A percentile compares a stretch with the other conserved stretches of the same genome.
Evolutionary conservation across 2,329 filamentous ascomycete genomes (phyloP).

Genomic region (Davidsoniella australis): DNA sequence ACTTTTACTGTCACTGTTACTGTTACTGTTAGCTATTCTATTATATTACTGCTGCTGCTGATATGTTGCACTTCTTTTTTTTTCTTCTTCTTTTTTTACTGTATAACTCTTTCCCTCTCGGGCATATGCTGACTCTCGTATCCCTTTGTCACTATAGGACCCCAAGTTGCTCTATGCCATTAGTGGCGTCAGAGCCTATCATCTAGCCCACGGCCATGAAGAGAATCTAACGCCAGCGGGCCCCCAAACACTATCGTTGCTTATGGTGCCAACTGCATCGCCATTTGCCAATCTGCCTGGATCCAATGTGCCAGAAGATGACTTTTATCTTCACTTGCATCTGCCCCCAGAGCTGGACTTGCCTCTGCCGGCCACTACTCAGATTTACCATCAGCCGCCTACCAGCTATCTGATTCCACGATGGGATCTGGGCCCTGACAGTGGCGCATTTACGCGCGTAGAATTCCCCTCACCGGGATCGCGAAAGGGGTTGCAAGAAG

Average conservation of each 20-base stretch:
- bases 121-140: slow-evolving; percentile 7
- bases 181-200: slow-evolving; percentile 76
- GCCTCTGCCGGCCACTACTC: slow-evolving; percentile 82
- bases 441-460: slow-evolving; percentile 80
- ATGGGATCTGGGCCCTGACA: slow-evolving; percentile 80
- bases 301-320: slow-evolving; percentile 53
- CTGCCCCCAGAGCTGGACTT: slow-evolving; percentile 88
- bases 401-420: slow-evolving; percentile 85
- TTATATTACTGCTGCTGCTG: background rate
- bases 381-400: slow-evolving; percentile 92
- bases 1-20: background rate
- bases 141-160: slow-evolving; percentile 25
- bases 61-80: background rate
- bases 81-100: no score
- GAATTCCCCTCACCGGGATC: slow-evolving; percentile 66
- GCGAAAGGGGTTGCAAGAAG: slow-evolving; percentile 65
- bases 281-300: slow-evolving; percentile 41
- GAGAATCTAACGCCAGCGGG: slow-evolving; percentile 66
- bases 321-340: slow-evolving; percentile 94
- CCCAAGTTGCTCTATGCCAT: slow-evolving; percentile 55
- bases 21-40: background rate
- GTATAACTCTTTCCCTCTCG: background rate
- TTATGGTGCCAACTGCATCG: slow-evolving; percentile 89
- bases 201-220: slow-evolving; percentile 78
- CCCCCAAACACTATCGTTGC: slow-evolving; percentile 74